Conservation (phyloP, 495 filamentous ascomycete genomes). For the Lindgomyces ingoldianus region DNA sequence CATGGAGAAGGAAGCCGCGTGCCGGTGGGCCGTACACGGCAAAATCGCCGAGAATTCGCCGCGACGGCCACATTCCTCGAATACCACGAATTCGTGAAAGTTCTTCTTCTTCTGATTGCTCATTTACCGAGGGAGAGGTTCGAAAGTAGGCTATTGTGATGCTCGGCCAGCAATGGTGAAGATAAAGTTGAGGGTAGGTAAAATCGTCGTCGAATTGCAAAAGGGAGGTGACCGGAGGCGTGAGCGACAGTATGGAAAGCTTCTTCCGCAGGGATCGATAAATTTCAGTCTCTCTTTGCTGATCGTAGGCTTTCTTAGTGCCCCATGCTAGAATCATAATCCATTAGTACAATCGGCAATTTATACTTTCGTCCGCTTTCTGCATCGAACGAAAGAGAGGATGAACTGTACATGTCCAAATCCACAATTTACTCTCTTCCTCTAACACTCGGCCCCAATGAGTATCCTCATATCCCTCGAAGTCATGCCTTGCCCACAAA, state of each 20-base stretch:
- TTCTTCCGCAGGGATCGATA: background rate
- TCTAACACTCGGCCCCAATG: background rate
- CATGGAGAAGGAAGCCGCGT: background rate
- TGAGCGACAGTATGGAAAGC: background rate
- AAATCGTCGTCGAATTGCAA: background rate
- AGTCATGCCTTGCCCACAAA: background rate
- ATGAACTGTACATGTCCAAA: background rate
- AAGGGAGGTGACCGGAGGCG: background rate
- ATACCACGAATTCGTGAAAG: background rate
- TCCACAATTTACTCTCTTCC: background rate
- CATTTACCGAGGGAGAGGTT: background rate
- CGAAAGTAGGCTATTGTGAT: background rate
- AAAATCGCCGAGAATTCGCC: background rate
- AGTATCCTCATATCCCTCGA: background rate
- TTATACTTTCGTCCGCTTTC: background rate
- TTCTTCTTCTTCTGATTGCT: background rate
- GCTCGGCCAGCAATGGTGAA: background rate
- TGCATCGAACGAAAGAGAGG: background rate
- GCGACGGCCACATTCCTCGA: background rate
- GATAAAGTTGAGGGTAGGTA: background rate
- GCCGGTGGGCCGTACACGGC: background rate
- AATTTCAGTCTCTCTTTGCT: background rate
- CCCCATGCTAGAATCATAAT: background rate
- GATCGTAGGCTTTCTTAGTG: background rate
- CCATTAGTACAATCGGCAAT: too few species aligned